A percentile compares a stretch with the other conserved stretches of the same genome.
These are phyloP conservation scores for Bacterosira constricta DNA, from an alignment of 108 stramenopile species.

Conservation along the genomic window DNA sequence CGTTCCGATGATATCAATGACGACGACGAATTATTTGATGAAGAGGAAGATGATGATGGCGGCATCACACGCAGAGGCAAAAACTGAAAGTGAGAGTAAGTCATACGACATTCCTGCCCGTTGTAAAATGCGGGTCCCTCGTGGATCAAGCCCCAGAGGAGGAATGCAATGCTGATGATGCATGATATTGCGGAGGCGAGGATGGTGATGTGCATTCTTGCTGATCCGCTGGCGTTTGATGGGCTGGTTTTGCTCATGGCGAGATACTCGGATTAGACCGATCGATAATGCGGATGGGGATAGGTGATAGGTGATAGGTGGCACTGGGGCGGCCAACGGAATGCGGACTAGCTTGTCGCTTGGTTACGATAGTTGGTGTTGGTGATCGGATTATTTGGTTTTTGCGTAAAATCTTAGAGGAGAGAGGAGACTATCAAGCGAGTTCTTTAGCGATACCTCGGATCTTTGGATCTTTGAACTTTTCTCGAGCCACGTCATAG, in stretches of 20 bases:
- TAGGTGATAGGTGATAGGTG: neutral
- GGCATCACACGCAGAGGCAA: slow-evolving; percentile 38
- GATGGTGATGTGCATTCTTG: slow-evolving; percentile 1
- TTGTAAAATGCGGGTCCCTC: slow-evolving; percentile 57
- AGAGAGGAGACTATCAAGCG: no score
- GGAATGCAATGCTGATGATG: slow-evolving; percentile 8
- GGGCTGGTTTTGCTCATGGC: neutral
- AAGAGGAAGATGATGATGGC: neutral
- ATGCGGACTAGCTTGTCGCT: no score
- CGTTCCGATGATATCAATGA: neutral
- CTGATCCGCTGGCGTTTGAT: no score
- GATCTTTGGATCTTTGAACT: no score
- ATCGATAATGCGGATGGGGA: no score
- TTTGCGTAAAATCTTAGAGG: no score
- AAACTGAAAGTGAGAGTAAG: slow-evolving; percentile 56
- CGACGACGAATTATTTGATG: no score
- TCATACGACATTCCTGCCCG: slow-evolving; percentile 79
- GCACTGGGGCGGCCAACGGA: neutral
- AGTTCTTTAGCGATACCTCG: no score
- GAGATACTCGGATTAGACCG: no score
- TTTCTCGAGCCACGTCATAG: no score
- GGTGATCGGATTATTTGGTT: no score
- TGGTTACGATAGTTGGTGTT: no score
- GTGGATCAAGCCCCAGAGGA: slow-evolving; percentile 29
- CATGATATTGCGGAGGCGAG: slow-evolving; percentile 19